Conservation (phyloP, 352 stramenopile genomes). For the Phytopythium litorale region DNA sequence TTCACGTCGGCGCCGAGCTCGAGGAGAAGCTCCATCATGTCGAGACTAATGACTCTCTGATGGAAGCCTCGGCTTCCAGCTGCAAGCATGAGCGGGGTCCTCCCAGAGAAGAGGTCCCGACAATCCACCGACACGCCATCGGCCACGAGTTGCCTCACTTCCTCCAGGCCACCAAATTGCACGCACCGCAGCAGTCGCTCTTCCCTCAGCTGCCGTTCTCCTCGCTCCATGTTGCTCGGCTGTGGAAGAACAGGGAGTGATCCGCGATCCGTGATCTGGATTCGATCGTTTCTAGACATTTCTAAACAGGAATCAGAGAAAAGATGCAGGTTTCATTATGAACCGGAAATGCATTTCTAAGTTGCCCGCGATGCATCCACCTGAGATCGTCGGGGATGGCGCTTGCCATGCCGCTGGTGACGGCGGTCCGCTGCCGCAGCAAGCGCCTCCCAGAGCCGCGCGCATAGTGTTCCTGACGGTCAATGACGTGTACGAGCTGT, state of each 20-base stretch:
- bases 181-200: neutral
- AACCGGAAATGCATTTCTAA: no score
- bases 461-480: conserved; percentile 57
- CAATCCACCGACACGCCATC: neutral
- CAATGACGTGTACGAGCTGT: conserved; percentile 73
- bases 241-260: no score
- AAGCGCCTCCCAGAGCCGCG: neutral
- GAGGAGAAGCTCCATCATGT: neutral
- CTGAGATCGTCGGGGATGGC: neutral
- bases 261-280: no score
- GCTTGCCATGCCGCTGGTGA: neutral
- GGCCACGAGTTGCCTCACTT: neutral
- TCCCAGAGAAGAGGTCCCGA: neutral
- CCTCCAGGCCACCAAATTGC: neutral
- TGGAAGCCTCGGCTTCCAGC: neutral
- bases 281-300: no score
- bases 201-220: no score
- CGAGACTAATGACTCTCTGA: neutral
- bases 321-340: no score
- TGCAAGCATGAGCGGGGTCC: neutral
- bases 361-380: no score
- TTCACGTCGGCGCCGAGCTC: neutral
- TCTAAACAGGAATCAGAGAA: no score
- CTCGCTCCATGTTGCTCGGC: no score
- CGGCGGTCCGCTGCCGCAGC: no score